Evolutionary conservation across 2,329 filamentous ascomycete species (phyloP), one percentile per base, ranked within the genome.

Genomic region (Arthrobotrys iridis): DNA sequence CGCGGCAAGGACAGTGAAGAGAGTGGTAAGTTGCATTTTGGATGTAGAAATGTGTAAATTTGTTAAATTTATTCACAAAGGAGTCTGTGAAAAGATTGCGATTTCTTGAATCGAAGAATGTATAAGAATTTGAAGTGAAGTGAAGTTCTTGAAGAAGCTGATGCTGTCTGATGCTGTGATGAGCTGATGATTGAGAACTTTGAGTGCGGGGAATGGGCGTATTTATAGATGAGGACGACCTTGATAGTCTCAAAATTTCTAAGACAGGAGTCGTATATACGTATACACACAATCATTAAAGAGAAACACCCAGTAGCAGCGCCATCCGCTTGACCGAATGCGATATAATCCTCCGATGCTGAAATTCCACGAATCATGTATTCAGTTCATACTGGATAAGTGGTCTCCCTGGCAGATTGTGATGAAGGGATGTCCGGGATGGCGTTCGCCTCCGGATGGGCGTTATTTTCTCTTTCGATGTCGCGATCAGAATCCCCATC

Each of bases 1-100:
- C 20, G 46, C 15, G 18, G 67, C 46, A 22, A 72, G 59, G 13
- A 64, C 33, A 41, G 58, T 33, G 46, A 72, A 58, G 58, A 72
- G 4, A 13, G 48, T 50, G 48, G 48, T 58, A 33, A 72, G 28
- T 41, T 72, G 67, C 67, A 72, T 72, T 64, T 57, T 72, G 48
- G 30, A 43, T 30, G 22, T 45, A 33, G n/a, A 20, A 30, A 26
- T 13, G 18, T n/a, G 3, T 22, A 30, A 55, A 37, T 13, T 50
- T 41, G 10, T 58, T n/a, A n/a, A n/a, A n/a, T n/a, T 30, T 50
- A 4, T 5, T 28, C 11, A n/a, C 2, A 37, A 45, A 62, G 11
- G 45, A 45, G 30, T 4, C 2, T 57, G 40, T 22, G 11, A 8
- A 48, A 11, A 28, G 59, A 40, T 26, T n/a, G 28, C 40, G 35